A percentile compares a stretch with the other conserved stretches of the same genome.
phyloP scores from a whole-genome alignment of 1,139 yeast genomes.

The Hansenula sp. region DNA sequence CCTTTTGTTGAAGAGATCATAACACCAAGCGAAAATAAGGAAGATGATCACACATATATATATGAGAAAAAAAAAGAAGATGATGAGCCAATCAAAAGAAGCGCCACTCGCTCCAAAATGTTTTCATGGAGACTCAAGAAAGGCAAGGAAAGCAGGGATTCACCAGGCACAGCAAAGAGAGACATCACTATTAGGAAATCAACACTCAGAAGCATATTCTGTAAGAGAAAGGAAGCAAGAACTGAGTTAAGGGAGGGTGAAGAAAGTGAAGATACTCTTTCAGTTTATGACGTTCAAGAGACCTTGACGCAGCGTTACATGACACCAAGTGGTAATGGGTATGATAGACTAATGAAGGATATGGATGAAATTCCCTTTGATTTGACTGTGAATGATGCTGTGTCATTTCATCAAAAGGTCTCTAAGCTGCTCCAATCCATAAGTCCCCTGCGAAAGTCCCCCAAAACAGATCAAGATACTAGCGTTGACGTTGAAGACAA shows the following conservation, averaged over 20 bases:
- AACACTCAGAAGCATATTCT: slow-evolving; percentile 5
- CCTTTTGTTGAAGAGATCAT: too few relatives aligned
- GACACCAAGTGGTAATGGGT: slow-evolving; percentile 9
- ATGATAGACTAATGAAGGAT: slow-evolving; percentile 17
- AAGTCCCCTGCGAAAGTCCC: slow-evolving; percentile 7
- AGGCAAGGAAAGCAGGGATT: too few relatives aligned
- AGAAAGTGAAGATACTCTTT: not conserved
- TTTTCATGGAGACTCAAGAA: too few relatives aligned
- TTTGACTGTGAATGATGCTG: slow-evolving; percentile 10
- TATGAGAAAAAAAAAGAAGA: too few relatives aligned
- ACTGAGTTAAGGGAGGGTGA: not conserved
- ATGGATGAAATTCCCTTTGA: slow-evolving; percentile 20
- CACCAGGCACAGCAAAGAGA: too few relatives aligned
- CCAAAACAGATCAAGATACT: not conserved
- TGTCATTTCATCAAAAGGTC: slow-evolving; percentile 8
- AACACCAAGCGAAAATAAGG: too few relatives aligned
- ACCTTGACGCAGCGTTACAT: slow-evolving; percentile 23
- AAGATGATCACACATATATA: too few relatives aligned
- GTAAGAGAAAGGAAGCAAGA: not conserved
- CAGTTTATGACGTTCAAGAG: slow-evolving; percentile 14
- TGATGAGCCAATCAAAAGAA: too few relatives aligned
- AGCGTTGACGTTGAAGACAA: not conserved
- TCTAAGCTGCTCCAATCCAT: slow-evolving; percentile 11
- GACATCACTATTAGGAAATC: not conserved
- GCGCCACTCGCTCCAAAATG: too few relatives aligned